Conservation (phyloP, 2,329 filamentous ascomycete genomes). For the Pseudogymnoascus sp. region DNA sequence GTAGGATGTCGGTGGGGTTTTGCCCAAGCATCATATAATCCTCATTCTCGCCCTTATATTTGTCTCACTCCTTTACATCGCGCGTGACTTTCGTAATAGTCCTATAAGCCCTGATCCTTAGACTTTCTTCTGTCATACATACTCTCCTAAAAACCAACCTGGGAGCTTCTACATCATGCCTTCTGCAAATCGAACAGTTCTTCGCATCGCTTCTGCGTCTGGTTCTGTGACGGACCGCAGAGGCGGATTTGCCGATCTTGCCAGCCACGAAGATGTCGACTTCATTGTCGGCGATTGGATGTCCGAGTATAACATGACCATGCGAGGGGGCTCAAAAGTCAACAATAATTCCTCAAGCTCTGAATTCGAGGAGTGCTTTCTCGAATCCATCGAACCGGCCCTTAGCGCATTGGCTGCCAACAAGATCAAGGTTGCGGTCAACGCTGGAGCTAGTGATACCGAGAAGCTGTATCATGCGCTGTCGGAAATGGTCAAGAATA, state of each 20-base stretch:
- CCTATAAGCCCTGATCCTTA: not conserved
- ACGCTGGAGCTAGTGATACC: constrained; percentile 48
- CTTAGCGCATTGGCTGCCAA: constrained; percentile 39
- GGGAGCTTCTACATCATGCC: not conserved
- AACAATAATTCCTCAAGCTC: not conserved
- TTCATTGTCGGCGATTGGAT: constrained; percentile 46
- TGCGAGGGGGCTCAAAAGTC: constrained; percentile 24
- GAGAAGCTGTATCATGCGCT: constrained; percentile 32
- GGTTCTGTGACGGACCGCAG: constrained; percentile 37
- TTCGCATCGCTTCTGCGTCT: constrained; percentile 24
- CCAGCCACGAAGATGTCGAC: constrained; percentile 35
- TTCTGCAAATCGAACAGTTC: not conserved
- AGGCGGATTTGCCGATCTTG: constrained; percentile 34
- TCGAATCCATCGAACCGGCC: constrained; percentile 18
- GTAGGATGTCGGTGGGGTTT: not conserved
- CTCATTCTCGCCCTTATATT: not conserved
- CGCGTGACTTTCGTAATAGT: not conserved
- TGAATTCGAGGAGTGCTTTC: not conserved
- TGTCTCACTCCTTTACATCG: not conserved
- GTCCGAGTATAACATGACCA: constrained; percentile 30
- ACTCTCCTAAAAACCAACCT: not conserved
- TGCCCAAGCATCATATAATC: not conserved
- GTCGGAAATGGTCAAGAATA: not conserved
- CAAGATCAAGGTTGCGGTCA: constrained; percentile 44
- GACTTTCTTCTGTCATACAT: not conserved